Evolutionary conservation across 176 grass and related monocot genomes (phyloP), one percentile per base, ranked within the genome.

Genomic region (Raddia guianensis): DNA sequence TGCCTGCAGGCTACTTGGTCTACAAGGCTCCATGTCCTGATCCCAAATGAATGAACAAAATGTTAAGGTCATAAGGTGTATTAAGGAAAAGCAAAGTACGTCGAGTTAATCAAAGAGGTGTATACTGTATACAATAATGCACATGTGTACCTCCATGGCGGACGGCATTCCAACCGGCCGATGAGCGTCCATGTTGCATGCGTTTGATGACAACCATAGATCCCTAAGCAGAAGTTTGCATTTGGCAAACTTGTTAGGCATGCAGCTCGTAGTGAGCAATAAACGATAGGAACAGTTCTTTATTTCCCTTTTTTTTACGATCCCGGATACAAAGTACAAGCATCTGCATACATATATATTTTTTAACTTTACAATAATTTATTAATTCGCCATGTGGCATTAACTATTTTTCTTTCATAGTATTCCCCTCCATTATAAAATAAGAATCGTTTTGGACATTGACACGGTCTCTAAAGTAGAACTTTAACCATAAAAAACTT

Each of bases 11-110:
- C 74, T 67, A 63, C 49, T 85, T 12, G 90, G 84, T 80, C 75
- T 71, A 71, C 90, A 95, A 73, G 82, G 87, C 11, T 88, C 82
- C 45, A 72, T 68, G 55, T 85, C 88, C 93, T 92, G 92, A 66
- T 18, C 19, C 5, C 27, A 27, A 27, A 27, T 27, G 61, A 43
- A 83, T 62, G 51, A 1, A 67, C 32, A 42, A 16, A 63, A 40
- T 59, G 42, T 56, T 15, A 56, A 27, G 27, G 27, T 27, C 27
- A 27, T 27, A 27, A 27, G 27, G 63, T 12, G 3, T 58, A 66
- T 58, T 64, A 49, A 8, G 49, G 7, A 6, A 52, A 55, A 27
- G 42, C 3, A 18, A 79, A 56, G 6, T 5, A 40, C 37, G 37
- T 40, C 37, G 37, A 2, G 27, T 27, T 27, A 27, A 27, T 27